Conservation (phyloP, 805 yeast species). For the Nakazawaea sp. region DNA sequence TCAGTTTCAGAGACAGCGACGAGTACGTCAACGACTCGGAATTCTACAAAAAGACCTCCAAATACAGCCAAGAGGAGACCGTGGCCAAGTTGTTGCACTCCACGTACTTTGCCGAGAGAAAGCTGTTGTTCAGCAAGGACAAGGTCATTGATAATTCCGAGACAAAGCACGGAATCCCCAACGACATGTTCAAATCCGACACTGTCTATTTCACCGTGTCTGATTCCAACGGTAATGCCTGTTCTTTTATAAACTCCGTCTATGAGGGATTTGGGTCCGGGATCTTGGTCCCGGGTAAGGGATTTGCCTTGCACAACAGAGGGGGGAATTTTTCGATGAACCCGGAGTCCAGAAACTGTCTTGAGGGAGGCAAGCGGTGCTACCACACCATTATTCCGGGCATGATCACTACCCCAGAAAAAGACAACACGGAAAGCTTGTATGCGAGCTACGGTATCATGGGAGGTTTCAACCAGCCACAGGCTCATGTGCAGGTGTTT, state of each 20-base stretch:
- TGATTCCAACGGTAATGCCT: constrained; percentile 69
- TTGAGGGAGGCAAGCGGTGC: constrained; percentile 66
- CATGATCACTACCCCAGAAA: constrained; percentile 48
- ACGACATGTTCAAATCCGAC: constrained; percentile 54
- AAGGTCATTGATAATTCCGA: constrained; percentile 33
- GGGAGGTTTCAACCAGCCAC: constrained; percentile 88
- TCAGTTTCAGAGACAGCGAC: constrained; percentile 70
- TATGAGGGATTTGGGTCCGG: constrained; percentile 66
- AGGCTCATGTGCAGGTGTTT: constrained; percentile 75
- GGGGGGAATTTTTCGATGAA: constrained; percentile 68
- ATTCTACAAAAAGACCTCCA: constrained; percentile 16
- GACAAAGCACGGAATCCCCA: constrained; percentile 48
- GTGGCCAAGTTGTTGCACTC: constrained; percentile 37
- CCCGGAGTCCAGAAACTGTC: constrained; percentile 48
- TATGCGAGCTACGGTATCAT: constrained; percentile 73
- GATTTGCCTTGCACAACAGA: constrained; percentile 69
- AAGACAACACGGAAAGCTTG: constrained; percentile 33
- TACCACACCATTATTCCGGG: constrained; percentile 85
- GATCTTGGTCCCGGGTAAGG: constrained; percentile 55
- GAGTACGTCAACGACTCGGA: constrained; percentile 63
- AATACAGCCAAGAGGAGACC: constrained; percentile 24
- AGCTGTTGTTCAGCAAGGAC: constrained; percentile 33
- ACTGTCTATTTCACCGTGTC: constrained; percentile 64
- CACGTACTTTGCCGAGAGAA: constrained; percentile 43
- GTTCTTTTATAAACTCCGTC: constrained; percentile 74